Evolutionary conservation across 192 early-diverging fungal genomes (phyloP), one percentile per base, ranked within the genome.

Genomic region (Mortierella hygrophila): DNA sequence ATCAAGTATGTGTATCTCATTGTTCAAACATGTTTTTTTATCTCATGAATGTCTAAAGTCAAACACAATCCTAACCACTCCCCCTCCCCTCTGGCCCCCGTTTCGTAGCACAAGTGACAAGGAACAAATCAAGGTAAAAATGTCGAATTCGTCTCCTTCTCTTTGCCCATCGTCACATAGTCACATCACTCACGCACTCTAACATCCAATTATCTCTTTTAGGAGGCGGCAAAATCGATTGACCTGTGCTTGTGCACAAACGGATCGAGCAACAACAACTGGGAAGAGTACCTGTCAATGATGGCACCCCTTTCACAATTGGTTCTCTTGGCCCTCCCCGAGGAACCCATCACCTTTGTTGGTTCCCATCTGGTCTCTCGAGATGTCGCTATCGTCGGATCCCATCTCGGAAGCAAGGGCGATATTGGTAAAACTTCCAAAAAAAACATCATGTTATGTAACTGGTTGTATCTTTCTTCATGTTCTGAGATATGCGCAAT

Each of bases 381-480:
- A 60, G 90, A 85, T 21, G 93, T 94, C 20, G 93, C 94, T 13
- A 88, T 93, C 68, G 91, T 96, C 68, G 96, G 94, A 54, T 87
- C 89, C n/a, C 72, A 87, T 78, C 84, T 90, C 23, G 92, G 93
- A 26, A 81, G 32, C 68, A 77, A 77, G 70, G 77, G n/a, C 3
- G 77, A 79, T 8, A 79, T 71, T 21, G 70, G 70, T 52, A 57
- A 57, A 23, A 57, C 49, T 21, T 1, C 18, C 15, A 21, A 52
- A 52, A 16, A 20, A 52, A 26, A 26, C n/a, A 26, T 11, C 6
- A 0, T 57, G 0, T 9, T 60, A 15, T 46, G 44, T n/a, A 21
- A 42, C 70, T 40, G 38, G 41, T 46, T 72, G 38, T 16, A 0
- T 4, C 6, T 47, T 47, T 15, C 35, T 70, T 41, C 16, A 63